These are phyloP conservation scores for Plenodomus tracheiphilus DNA, from an alignment of 2,329 filamentous ascomycete genomes.

Conservation along the genomic window DNA sequence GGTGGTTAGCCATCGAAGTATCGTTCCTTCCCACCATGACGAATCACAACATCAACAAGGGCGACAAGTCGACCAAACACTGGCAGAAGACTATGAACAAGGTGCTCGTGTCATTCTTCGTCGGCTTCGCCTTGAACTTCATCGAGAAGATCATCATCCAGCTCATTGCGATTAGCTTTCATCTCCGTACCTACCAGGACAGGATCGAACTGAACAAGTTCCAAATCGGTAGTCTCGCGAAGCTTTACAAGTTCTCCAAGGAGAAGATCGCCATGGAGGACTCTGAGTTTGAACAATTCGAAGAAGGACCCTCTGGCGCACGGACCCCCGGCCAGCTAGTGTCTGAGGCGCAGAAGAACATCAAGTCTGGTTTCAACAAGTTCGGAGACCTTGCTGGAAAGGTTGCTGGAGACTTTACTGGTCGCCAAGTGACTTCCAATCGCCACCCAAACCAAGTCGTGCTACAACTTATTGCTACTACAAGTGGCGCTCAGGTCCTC, in stretches of 20 bases:
- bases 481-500: slow-evolving; percentile 76
- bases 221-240: slow-evolving; percentile 71
- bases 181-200: slow-evolving; percentile 85
- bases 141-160: slow-evolving; percentile 93
- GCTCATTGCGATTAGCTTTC: slow-evolving; percentile 91
- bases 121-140: slow-evolving; percentile 78
- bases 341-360: slow-evolving; percentile 70
- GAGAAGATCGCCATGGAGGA: slow-evolving; percentile 70
- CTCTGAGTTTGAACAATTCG: slow-evolving; percentile 70
- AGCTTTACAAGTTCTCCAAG: slow-evolving; percentile 68
- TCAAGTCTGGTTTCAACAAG: slow-evolving; percentile 73
- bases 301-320: slow-evolving; percentile 57
- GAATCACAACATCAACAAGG: slow-evolving; percentile 61
- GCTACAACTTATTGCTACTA: slow-evolving; percentile 72
- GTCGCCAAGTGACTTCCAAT: slow-evolving; percentile 66
- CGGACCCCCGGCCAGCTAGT: slow-evolving; percentile 76
- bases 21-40: slow-evolving; percentile 85
- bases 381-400: slow-evolving; percentile 84
- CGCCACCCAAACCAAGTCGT: slow-evolving; percentile 86
- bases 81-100: slow-evolving; percentile 86
- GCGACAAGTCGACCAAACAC: slow-evolving; percentile 54
- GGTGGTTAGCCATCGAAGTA: slow-evolving; percentile 84
- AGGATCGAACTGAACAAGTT: slow-evolving; percentile 92
- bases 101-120: slow-evolving; percentile 82
- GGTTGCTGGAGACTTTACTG: slow-evolving; percentile 90